A percentile compares a stretch with the other conserved stretches of the same genome.
phyloP scores from a whole-genome alignment of 1,139 yeast genomes.

The Hansenula anomala region DNA sequence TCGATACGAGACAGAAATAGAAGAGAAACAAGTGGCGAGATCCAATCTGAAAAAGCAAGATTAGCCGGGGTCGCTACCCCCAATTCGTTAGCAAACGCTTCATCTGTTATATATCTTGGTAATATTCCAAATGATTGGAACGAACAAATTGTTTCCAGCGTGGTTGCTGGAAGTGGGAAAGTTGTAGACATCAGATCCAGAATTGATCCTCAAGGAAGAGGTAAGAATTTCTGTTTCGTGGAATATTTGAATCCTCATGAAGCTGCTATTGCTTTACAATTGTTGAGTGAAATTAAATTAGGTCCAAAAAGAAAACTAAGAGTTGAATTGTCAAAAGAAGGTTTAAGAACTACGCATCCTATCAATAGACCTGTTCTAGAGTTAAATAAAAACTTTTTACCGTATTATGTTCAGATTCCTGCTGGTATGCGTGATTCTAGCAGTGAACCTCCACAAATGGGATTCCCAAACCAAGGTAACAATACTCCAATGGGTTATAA shows the following conservation, averaged over 20 bases:
- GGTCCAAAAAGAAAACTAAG: constrained; percentile 43
- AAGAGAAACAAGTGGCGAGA: not conserved
- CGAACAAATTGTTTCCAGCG: constrained; percentile 47
- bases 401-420: constrained; percentile 53
- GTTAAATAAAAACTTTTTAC: constrained; percentile 40
- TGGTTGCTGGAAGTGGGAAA: constrained; percentile 61
- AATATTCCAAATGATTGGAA: constrained; percentile 65
- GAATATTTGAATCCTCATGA: constrained; percentile 50
- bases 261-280: constrained; percentile 42
- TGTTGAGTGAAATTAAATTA: constrained; percentile 40
- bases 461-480: not conserved
- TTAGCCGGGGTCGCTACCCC: not conserved
- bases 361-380: constrained; percentile 37
- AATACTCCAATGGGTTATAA: not conserved
- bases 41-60: not conserved
- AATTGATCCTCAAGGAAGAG: constrained; percentile 56
- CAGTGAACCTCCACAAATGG: constrained; percentile 3
- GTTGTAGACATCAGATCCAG: constrained; percentile 61
- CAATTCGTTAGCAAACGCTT: constrained; percentile 6
- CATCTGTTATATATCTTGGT: constrained; percentile 51
- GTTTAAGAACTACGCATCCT: constrained; percentile 36
- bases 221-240: constrained; percentile 61
- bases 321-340: constrained; percentile 60
- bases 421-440: constrained; percentile 34
- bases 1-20: not conserved